phyloP scores from a whole-genome alignment of 2,329 filamentous ascomycete genomes.

The Aureobasidium pullulans region DNA sequence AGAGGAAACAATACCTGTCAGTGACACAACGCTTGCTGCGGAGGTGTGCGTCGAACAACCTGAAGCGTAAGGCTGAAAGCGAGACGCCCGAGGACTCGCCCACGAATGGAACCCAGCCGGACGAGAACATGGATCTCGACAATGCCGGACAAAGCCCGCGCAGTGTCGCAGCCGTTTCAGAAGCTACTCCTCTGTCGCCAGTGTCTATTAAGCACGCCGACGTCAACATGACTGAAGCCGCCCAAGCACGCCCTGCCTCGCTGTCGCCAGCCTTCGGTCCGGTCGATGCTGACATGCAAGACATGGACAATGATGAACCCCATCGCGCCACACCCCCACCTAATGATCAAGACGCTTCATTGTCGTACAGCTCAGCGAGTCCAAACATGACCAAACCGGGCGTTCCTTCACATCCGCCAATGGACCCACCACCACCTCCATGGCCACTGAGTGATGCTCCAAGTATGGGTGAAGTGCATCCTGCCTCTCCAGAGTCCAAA shows the following conservation, averaged over 20 bases:
- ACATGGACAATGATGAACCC: slow-evolving; percentile 22
- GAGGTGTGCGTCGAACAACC: slow-evolving; percentile 27
- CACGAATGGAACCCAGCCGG: neutral
- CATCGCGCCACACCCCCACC: neutral
- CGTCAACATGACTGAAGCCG: slow-evolving; percentile 15
- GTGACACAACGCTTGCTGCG: slow-evolving; percentile 26
- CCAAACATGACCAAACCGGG: neutral
- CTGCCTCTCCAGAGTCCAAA: slow-evolving; percentile 18
- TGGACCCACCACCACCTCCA: slow-evolving; percentile 27
- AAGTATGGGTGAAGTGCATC: neutral
- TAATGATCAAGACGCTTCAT: neutral
- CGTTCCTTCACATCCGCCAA: slow-evolving; percentile 23
- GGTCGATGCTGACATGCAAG: slow-evolving; percentile 37
- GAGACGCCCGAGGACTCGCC: neutral
- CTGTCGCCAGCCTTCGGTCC: slow-evolving; percentile 8
- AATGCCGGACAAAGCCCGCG: slow-evolving; percentile 2
- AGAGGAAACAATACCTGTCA: slow-evolving; percentile 23
- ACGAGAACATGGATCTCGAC: slow-evolving; percentile 19
- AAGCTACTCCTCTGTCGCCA: neutral
- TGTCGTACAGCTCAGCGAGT: slow-evolving; percentile 4
- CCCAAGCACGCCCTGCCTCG: neutral
- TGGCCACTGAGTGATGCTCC: slow-evolving; percentile 3
- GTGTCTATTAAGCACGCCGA: slow-evolving; percentile 1
- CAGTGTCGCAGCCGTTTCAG: neutral
- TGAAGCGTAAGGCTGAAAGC: slow-evolving; percentile 15